Base-by-base conservation (phyloP, 192 early-diverging fungal genomes). In the Oehlia diaphana region DNA sequence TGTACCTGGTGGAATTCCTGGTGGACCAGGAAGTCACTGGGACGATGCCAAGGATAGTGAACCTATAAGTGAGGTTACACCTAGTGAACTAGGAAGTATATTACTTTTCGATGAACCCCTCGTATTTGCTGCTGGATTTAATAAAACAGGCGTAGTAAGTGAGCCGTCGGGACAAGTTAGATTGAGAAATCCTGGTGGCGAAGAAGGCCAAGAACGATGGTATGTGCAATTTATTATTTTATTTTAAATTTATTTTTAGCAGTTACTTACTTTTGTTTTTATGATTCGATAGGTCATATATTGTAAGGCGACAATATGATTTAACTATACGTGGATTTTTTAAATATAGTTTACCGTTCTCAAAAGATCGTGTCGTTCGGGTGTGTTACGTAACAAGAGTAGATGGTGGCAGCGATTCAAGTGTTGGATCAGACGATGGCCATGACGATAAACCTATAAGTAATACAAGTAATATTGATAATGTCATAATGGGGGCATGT, bases 1-100 rank as follows among this genome's bases (percentile, higher is more conserved):
- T 21, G 16, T 33, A 16, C 65, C 68, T 78, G 82, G 81, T 76
- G 39, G 70, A 81, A 80, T 73, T 80, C 74, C 44, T 13, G 64
- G 21, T 39, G 65, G 37, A 33, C 81, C 49, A 63, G 72, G 42
- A 77, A 76, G 37, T 31, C n/a, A 47, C 50, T 35, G n/a, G 33
- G 70, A 72, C 49, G 70, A 64, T 53, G 77, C 42, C 19, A 42
- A 42, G 7, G 65, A 37, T 23, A 6, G 19, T 65, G 6, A 61
- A 9, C 23, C 65, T 28, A 39, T 26, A 69, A 35, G 13, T 31
- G 65, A 69, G 5, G 23, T 64, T 58, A 66, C 68, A 35, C 80
- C 80, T 26, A 70, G 63, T 35, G 67, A 78, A 31, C 79, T 81
- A 47, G 80, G 80, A 26, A 72, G 61, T 1, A 62, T 80, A 50